Base-by-base conservation (phyloP, 2,329 filamentous ascomycete species). In the Pseudopithomyces chartarum region DNA sequence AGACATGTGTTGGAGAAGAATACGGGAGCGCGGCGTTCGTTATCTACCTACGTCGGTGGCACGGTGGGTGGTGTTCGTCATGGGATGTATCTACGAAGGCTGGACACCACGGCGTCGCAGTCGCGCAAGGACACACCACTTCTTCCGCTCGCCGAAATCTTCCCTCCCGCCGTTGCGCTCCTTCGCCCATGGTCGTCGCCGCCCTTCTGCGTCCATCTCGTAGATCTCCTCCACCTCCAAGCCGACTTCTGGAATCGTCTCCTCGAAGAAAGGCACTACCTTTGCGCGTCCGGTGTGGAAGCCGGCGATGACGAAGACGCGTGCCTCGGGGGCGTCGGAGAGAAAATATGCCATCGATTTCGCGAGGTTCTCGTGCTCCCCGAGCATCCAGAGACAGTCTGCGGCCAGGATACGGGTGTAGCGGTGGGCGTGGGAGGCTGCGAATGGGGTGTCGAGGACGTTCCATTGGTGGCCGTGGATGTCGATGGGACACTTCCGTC, bases 311-410 rank as follows among this genome's bases (percentile, higher is more conserved):
- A 88, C 84, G 76, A 87, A 86, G 49, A 86, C 83, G 33, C 84
- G 79, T 2, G 85, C 83, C 12, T 65, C 71, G 1, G 75, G 64
- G 2, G 68, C 73, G 5, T 68, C 68, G 1, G 71, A 76, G 17
- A 91, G 78, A 68, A 91, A 90, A 73, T 86, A 85, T 5, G 80
- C 73, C 68, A 91, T 85, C 22, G 87, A 90, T 40, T 69, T 73
- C 45, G 82, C 82, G 23, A 92, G 80, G 71, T 87, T 89, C n/a
- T 75, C 80, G 73, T 92, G 90, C 78, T 91, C 84, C 78, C 82
- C 83, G 1, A 85, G 84, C 87, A 91, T 90, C 89, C 89, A 92
- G 55, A 90, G 81, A 67, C 89, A 91, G 74, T 92, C 89, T 59
- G 87, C 87, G 0, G 86, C 86, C n/a, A 91, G 75, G 39, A 92